These are phyloP conservation scores for Xerophyta viscosa DNA, from an alignment of 106 monocot species.

Conservation along the genomic window DNA sequence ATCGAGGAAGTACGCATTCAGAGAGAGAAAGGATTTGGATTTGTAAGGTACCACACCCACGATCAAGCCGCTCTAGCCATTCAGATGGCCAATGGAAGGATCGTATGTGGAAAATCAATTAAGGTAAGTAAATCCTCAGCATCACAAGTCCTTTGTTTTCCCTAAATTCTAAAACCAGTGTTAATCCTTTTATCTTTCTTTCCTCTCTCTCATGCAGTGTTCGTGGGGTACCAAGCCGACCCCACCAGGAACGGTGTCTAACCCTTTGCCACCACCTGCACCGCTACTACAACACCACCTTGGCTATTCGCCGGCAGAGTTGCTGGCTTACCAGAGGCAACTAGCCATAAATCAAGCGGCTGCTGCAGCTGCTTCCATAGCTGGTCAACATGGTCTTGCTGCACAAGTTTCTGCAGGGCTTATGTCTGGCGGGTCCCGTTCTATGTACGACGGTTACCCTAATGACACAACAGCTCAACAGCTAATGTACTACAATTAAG, in stretches of 20 bases:
- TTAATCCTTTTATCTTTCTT: too few species aligned
- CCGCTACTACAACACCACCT: conserved; percentile 38
- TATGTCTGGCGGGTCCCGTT: conserved; percentile 34
- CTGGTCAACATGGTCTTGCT: conserved; percentile 45
- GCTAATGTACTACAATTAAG: conserved; percentile 62
- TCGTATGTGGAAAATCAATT: conserved; percentile 66
- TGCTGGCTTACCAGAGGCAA: conserved; percentile 66
- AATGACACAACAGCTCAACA: conserved; percentile 48
- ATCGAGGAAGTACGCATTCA: conserved; percentile 76
- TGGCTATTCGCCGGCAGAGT: conserved; percentile 43
- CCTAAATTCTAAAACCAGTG: neutral
- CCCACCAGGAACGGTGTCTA: conserved; percentile 50
- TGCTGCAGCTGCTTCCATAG: conserved; percentile 22
- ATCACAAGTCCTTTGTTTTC: neutral
- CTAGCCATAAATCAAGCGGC: conserved; percentile 39
- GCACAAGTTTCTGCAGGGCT: conserved; percentile 34
- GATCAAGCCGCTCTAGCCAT: conserved; percentile 69
- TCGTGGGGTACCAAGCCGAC: conserved; percentile 79
- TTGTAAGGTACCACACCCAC: conserved; percentile 63
- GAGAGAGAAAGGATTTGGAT: conserved; percentile 82
- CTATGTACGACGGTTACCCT: conserved; percentile 53
- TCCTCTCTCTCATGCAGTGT: conserved; percentile 45
- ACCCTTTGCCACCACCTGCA: conserved; percentile 54
- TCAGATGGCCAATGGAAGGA: conserved; percentile 60
- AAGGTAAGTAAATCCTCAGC: conserved; percentile 26